Evolutionary conservation across 768 basidiomycete species (phyloP), one percentile per base, ranked within the genome.

Genomic region (Pisolithus marmoratus): DNA sequence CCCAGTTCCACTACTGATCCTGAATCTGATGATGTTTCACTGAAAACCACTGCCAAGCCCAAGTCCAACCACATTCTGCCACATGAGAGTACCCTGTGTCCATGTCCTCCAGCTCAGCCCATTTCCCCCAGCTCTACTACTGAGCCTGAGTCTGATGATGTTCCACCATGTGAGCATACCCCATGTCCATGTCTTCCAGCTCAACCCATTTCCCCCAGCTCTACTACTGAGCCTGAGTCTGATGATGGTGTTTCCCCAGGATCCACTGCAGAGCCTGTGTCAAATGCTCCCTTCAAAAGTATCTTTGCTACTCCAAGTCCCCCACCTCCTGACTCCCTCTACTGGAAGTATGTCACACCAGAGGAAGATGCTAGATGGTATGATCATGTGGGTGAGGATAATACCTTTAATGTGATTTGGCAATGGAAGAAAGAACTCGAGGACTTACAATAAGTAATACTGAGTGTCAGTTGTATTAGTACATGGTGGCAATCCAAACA

Each of bases 241-340:
- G n/a, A n/a, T n/a, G 8, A n/a, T 8, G n/a, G 1, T 40, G 3
- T n/a, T 4, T 40, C 38, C 3, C 38, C 38, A n/a, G 38, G 38
- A 8, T 40, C 38, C 4, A 40, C 17, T 5, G 19, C 17, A 17
- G 38, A 40, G 38, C 38, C 38, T 2, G 15, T n/a, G 38, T 40
- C 38, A 1, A n/a, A 40, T 15, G 15, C 38, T 19, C 38, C 38
- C 17, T 20, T 27, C 36, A 26, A 31, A 20, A 12, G 8, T 51
- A 34, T 41, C 24, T 52, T 48, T n/a, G 29, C 44, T 36, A 44
- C 44, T 7, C 40, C 51, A 49, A 47, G 44, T 24, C 36, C 51
- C 8, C 51, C 31, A 11, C 36, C 51, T 0, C 27, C 44, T 14
- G 31, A 22, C 22, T 52, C 34, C 4, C n/a, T 52, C 3, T 52